Percentiles rank a stretch among this genome's conserved stretches.
These are phyloP conservation scores for Pigoraptor vietnamica DNA, from an alignment of 78 protist species.

Conservation along the genomic window DNA sequence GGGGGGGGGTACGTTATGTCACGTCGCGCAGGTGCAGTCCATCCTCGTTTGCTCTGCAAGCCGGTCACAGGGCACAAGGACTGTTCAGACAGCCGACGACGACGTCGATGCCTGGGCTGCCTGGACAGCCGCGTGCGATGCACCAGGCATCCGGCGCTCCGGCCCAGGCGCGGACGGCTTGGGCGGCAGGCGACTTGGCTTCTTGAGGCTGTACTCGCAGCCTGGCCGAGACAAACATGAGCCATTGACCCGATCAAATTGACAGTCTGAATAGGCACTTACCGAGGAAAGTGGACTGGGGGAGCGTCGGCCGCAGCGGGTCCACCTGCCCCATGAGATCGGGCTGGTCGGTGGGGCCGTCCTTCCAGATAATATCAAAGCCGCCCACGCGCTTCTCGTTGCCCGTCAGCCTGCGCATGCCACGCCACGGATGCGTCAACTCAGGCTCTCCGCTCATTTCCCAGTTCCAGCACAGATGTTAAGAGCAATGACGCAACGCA, in stretches of 20 bases:
- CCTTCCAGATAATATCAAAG: background rate
- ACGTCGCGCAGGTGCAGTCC: too few species aligned
- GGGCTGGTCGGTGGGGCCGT: background rate
- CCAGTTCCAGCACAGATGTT: too few species aligned
- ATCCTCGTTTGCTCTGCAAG: too few species aligned
- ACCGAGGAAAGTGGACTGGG: background rate
- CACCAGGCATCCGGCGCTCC: too few species aligned
- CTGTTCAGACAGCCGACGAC: too few species aligned
- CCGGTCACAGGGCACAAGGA: too few species aligned
- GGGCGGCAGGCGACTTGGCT: background rate
- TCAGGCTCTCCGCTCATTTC: background rate
- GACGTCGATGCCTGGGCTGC: too few species aligned
- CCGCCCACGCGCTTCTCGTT: background rate
- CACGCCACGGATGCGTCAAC: background rate
- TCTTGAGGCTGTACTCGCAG: background rate
- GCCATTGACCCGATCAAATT: too few species aligned
- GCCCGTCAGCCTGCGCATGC: background rate
- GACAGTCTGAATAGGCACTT: too few species aligned
- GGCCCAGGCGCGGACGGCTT: background rate
- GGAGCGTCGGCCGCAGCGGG: background rate
- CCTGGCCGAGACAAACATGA: background rate
- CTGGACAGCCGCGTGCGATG: too few species aligned
- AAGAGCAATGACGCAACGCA: too few species aligned
- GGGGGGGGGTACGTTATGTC: too few species aligned
- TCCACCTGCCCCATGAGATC: background rate